Evolutionary conservation across 179 eudicot species (phyloP), one percentile per base, ranked within the genome.

Genomic region (Patellifolia procumbens): DNA sequence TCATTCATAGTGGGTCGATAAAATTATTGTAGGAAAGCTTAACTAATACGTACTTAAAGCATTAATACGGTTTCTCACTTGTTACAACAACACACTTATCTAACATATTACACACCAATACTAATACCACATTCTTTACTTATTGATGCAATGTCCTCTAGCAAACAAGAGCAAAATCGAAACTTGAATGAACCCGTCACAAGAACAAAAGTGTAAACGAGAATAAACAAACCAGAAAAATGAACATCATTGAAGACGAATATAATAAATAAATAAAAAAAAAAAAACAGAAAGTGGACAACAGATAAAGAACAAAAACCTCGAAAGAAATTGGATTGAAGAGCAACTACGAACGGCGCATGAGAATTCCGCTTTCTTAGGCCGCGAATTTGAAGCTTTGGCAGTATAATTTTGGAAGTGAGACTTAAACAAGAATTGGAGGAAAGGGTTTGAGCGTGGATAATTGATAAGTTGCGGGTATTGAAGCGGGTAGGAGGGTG

Each of bases 291-390:
- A 69, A 28, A 19, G 0, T 26, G 15, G 29, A 28, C n/a, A n/a
- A n/a, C n/a, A 48, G 73, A 7, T n/a, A 19, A 31, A 72, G 9
- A 0, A 68, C 66, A 59, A 24, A 22, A 4, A 93, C 98, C 96
- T 90, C 79, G 85, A 39, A 88, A 75, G 78, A 93, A 69, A 82
- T 87, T 88, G 81, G 91, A 87, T 76, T 93, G 98, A 24, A 74
- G 74, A 37, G 94, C 86, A 55, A 69, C 73, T 51, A 87, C 63
- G 22, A 69, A 26, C 37, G 86, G 84, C 35, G 72, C 15, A 45
- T 39, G 80, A 73, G 74, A 32, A 59, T 59, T 81, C 7, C 39
- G 80, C 56, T 63, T 81, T 53, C 72, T 83, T 28, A 75, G 22
- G 12, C 39, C 48, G 68, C 74, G 80, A 76, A 73, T 61, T 82